These are phyloP conservation scores for Sarcodon aspratus DNA, from an alignment of 768 basidiomycete genomes.

Conservation along the genomic window DNA sequence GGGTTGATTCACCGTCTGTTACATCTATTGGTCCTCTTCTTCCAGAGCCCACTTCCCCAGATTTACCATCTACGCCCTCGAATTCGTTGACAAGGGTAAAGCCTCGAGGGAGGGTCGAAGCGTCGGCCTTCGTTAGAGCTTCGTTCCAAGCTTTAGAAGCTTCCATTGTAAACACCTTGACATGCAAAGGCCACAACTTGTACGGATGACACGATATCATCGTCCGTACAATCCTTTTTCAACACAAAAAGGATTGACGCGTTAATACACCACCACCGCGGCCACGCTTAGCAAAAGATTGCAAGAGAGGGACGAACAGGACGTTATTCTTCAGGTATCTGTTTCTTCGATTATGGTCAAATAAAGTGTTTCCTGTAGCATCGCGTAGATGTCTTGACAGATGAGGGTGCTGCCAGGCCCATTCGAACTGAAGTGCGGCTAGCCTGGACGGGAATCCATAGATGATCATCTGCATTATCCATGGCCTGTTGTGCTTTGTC, in stretches of 20 bases:
- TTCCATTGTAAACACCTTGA: constrained; percentile 62
- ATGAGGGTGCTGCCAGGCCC: constrained; percentile 79
- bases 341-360: constrained; percentile 17
- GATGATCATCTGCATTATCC: constrained; percentile 82
- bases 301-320: constrained; percentile 21
- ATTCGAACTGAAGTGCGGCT: constrained; percentile 71
- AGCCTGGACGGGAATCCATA: constrained; percentile 74
- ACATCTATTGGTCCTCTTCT: constrained; percentile 43
- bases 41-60: constrained; percentile 40
- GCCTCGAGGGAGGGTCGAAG: constrained; percentile 33
- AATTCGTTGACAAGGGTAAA: constrained; percentile 42
- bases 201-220: constrained; percentile 64
- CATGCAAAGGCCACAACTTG: constrained; percentile 59
- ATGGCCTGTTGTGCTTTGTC: constrained; percentile 50
- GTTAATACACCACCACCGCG: not conserved
- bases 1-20: constrained; percentile 43
- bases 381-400: constrained; percentile 53
- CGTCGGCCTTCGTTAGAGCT: constrained; percentile 11
- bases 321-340: constrained; percentile 32
- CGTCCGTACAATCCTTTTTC: constrained; percentile 38
- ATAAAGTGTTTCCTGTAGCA: constrained; percentile 25
- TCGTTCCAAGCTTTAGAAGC: constrained; percentile 44
- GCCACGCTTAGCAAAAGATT: not conserved
- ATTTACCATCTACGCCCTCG: constrained; percentile 63
- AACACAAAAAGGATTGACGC: not conserved